Evolutionary conservation across 257 asterid genomes (phyloP).

Genomic region (Fraxinus pennsylvanica): DNA sequence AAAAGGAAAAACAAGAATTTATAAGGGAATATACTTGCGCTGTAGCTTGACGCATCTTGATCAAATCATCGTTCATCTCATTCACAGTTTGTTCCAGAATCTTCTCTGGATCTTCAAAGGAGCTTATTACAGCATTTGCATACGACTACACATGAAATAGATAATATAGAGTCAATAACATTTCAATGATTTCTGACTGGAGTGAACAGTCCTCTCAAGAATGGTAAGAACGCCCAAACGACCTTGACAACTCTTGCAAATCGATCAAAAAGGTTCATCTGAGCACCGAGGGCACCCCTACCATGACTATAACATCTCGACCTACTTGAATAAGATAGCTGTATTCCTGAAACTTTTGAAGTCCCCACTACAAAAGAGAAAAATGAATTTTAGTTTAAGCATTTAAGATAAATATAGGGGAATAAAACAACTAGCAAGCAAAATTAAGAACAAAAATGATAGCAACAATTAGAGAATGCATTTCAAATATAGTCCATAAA

Average conservation of each 20-base stretch:
- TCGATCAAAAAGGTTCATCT: constrained; percentile 89
- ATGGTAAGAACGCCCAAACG: constrained; percentile 22
- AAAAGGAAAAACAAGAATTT: constrained; percentile 20
- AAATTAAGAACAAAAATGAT: neutral
- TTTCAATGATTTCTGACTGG: constrained; percentile 25
- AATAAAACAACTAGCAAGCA: constrained; percentile 6
- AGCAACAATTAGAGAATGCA: neutral
- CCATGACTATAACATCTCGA: constrained; percentile 51
- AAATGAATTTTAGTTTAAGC: constrained; percentile 6
- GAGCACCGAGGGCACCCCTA: constrained; percentile 73
- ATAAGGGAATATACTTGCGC: constrained; percentile 66
- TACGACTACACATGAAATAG: constrained; percentile 52
- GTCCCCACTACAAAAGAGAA: constrained; percentile 55
- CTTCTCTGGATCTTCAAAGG: constrained; percentile 97
- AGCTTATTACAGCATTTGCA: constrained; percentile 84
- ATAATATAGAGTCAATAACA: constrained; percentile 2
- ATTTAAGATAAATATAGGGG: neutral
- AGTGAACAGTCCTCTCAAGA: constrained; percentile 18
- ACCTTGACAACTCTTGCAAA: constrained; percentile 98
- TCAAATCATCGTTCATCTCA: constrained; percentile 89
- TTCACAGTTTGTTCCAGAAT: constrained; percentile 89
- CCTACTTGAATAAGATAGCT: constrained; percentile 45
- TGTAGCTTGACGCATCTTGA: constrained; percentile 98
- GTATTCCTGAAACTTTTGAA: constrained; percentile 48
- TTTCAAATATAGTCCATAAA: neutral